Base-by-base conservation (phyloP, 768 basidiomycete species). In the Amanita brunnescens region DNA sequence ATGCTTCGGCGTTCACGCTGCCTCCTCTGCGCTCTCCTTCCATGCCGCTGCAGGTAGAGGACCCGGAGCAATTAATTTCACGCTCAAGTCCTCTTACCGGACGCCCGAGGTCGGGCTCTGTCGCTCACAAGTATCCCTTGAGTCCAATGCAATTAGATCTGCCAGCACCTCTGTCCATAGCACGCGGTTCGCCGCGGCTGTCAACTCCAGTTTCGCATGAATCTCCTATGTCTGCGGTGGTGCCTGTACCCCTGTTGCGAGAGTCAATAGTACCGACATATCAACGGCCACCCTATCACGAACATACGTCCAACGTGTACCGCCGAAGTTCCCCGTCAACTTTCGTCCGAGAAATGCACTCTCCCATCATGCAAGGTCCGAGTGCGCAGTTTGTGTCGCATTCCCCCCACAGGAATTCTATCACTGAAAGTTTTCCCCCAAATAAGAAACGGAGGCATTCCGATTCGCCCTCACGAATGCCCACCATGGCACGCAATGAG, bases 371-470 rank as follows among this genome's bases (percentile, higher is more conserved):
- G 18, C 33, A 43, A 35, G 38, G 20, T n/a, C n/a, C 30, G 18
- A 30, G 24, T 16, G 16, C 40, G 23, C 37, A 39, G 30, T 23
- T 20, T 7, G 33, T 29, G 8, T 43, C 33, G 14, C 41, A 42
- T 43, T n/a, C 16, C 6, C 37, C 8, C 12, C 37, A 33, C 20
- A 43, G 24, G 30, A 35, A 13, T 16, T 21, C 33, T 5, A 12
- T 35, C 33, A 23, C 6, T 29, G 50, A 44, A 9, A 41, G 20
- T 14, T 29, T 50, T 24, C 50, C 40, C 23, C 50, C 40, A 24
- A 51, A 24, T 26, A 51, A 51, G 50, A 51, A 34, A 38, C 20
- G 49, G 37, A 42, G 50, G 21, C 50, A 44, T 40, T 51, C 50
- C 32, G 32, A 51, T 38, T 51, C 50, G 13, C 50, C 50, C 16